Percentiles rank a stretch among this genome's conserved stretches.
phyloP scores from a whole-genome alignment of 2,329 filamentous ascomycete species.

The Diaporthe citrichinensis region DNA sequence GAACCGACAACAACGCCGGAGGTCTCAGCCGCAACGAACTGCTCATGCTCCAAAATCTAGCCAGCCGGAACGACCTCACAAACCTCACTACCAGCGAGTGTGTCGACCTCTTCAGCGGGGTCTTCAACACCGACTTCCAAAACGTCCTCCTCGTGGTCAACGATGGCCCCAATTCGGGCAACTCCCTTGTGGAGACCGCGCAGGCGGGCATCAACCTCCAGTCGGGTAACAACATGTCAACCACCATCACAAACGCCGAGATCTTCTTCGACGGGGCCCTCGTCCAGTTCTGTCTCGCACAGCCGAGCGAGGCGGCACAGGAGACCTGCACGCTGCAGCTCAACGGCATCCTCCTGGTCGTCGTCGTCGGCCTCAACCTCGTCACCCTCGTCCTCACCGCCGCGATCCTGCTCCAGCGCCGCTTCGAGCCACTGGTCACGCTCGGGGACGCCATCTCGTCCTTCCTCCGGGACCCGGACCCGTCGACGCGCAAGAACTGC shows the following conservation, averaged over 20 bases:
- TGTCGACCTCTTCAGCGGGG: constrained; percentile 49
- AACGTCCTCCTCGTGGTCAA: constrained; percentile 54
- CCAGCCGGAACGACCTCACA: constrained; percentile 47
- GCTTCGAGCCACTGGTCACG: constrained; percentile 61
- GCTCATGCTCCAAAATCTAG: constrained; percentile 52
- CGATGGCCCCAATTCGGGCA: constrained; percentile 47
- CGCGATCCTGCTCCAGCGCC: constrained; percentile 48
- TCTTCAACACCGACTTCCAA: constrained; percentile 51
- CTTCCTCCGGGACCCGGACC: constrained; percentile 62
- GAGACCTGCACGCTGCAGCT: constrained; percentile 58
- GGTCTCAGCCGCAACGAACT: constrained; percentile 53
- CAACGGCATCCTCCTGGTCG: constrained; percentile 59
- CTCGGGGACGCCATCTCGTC: constrained; percentile 66
- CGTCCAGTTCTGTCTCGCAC: constrained; percentile 53
- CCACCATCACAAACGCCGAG: constrained; percentile 28
- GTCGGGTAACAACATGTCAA: constrained; percentile 28
- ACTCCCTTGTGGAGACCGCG: constrained; percentile 53
- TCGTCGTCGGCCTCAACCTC: constrained; percentile 59
- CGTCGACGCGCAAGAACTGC: constrained; percentile 58
- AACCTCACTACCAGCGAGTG: constrained; percentile 52
- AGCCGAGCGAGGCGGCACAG: constrained; percentile 35
- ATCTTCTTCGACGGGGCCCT: constrained; percentile 45
- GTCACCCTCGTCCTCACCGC: constrained; percentile 53
- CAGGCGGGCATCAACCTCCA: constrained; percentile 31
- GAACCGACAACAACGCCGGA: constrained; percentile 52